Evolutionary conservation across 1,139 yeast species (phyloP).

Genomic region (Blastobotrys proliferans): DNA sequence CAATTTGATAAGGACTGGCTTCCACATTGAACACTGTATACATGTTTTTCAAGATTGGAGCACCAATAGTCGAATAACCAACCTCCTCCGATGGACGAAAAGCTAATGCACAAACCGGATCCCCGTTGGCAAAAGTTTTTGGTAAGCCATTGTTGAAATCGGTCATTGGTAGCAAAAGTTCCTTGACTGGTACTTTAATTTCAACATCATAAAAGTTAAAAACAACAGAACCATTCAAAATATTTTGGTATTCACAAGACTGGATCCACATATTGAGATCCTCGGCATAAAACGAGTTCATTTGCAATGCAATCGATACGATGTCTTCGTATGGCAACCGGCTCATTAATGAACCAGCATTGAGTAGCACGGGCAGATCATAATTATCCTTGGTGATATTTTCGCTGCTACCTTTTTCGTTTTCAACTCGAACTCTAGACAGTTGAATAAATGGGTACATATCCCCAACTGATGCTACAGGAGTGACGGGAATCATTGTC

Average conservation of each 20-base stretch:
- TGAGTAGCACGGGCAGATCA: conserved; percentile 29
- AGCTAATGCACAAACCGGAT: conserved; percentile 56
- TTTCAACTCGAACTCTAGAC: conserved; percentile 2
- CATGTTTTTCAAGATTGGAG: conserved; percentile 51
- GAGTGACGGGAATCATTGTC: conserved; percentile 45
- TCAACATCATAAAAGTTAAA: conserved; percentile 52
- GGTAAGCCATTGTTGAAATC: conserved; percentile 11
- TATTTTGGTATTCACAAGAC: conserved; percentile 50
- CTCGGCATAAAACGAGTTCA: conserved; percentile 23
- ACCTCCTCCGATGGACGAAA: conserved; percentile 47
- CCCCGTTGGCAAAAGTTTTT: conserved; percentile 43
- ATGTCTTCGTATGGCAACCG: conserved; percentile 28
- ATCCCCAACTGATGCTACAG: conserved; percentile 37
- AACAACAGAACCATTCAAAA: conserved; percentile 47
- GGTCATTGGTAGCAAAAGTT: conserved; percentile 45
- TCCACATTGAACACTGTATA: conserved; percentile 64
- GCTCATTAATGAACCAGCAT: conserved; percentile 36
- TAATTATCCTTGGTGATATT: conserved; percentile 13
- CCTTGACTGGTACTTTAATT: conserved; percentile 50
- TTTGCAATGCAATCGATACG: conserved; percentile 23
- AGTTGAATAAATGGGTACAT: conserved; percentile 8
- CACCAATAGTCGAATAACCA: conserved; percentile 61
- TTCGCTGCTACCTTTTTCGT: conserved; percentile 11
- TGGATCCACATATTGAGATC: conserved; percentile 49
- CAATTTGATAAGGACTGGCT: conserved; percentile 54